phyloP scores from a whole-genome alignment of 2,329 filamentous ascomycete genomes.

The Fusarium pseudocircinatum region DNA sequence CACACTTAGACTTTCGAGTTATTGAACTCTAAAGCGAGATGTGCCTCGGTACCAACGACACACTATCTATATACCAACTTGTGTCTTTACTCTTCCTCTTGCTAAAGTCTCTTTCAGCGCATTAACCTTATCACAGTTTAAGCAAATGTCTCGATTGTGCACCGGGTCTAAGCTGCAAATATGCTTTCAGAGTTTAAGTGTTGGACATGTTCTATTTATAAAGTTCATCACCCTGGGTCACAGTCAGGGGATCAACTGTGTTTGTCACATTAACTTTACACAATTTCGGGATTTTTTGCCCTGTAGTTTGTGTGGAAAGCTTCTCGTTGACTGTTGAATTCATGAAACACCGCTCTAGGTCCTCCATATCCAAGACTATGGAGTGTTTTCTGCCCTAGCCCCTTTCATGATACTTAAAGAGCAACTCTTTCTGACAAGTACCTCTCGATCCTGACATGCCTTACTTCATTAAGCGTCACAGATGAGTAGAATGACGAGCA shows the following conservation, averaged over 20 bases:
- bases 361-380: background rate
- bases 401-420: background rate
- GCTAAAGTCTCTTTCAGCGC: background rate
- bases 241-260: fast-evolving
- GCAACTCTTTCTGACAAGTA: background rate
- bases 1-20: fast-evolving
- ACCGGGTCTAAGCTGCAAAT: background rate
- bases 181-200: background rate
- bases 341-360: fast-evolving
- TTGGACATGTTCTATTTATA: fast-evolving
- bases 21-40: background rate
- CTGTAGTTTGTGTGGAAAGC: background rate
- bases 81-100: no score
- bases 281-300: fast-evolving
- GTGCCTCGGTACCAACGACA: background rate
- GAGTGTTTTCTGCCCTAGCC: fast-evolving
- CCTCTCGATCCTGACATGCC: background rate
- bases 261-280: fast-evolving
- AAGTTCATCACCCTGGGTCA: fast-evolving
- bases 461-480: background rate
- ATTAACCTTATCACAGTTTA: fast-evolving
- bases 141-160: fast-evolving
- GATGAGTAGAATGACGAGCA: background rate
- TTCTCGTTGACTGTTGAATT: background rate
- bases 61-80: fast-evolving